Conservation (phyloP, 768 basidiomycete genomes). For the Boletus edulis region DNA sequence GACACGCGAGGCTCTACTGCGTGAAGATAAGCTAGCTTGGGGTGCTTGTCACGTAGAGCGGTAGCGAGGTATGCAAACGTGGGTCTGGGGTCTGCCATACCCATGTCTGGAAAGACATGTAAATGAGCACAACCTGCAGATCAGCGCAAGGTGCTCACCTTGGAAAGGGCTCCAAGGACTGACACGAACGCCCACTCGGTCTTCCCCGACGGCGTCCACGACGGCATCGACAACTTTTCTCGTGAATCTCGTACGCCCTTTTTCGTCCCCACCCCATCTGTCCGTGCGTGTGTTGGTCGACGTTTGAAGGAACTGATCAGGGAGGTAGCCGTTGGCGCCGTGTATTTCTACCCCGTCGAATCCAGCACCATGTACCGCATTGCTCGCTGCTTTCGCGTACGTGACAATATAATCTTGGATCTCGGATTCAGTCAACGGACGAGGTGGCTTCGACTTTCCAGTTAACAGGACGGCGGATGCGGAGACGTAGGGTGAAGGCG, state of each 20-base stretch:
- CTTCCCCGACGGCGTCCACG: neutral
- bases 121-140: neutral
- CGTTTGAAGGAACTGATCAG: neutral
- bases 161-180: neutral
- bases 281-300: neutral
- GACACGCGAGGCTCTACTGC: conserved; percentile 39
- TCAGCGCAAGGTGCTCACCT: neutral
- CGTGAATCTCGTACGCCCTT: neutral
- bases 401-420: neutral
- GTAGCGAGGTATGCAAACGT: conserved; percentile 50
- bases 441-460: neutral
- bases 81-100: conserved; percentile 51
- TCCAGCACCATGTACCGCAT: neutral
- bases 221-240: neutral
- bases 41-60: conserved; percentile 31
- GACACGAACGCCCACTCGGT: neutral
- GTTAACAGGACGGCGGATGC: conserved; percentile 27
- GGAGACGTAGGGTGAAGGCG: conserved; percentile 34
- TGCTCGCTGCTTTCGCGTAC: neutral
- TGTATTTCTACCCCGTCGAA: neutral
- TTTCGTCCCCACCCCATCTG: neutral
- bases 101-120: conserved; percentile 38
- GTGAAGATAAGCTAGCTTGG: conserved; percentile 50
- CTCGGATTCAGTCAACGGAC: neutral
- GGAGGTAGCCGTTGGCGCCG: neutral